These are phyloP conservation scores for Chaetomidium leptoderma DNA, from an alignment of 495 filamentous ascomycete species.

Conservation along the genomic window DNA sequence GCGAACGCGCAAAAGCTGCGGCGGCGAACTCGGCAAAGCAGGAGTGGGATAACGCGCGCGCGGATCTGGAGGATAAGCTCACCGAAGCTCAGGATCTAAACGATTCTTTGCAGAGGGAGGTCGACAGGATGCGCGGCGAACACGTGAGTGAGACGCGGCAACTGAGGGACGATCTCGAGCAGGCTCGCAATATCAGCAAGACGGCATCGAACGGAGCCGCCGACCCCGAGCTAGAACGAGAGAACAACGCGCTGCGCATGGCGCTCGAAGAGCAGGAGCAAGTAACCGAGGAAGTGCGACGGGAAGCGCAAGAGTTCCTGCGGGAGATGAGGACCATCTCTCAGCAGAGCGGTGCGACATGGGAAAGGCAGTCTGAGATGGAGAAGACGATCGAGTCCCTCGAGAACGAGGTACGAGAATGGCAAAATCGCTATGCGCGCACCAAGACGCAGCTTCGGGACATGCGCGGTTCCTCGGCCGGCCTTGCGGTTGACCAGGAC, in stretches of 20 bases:
- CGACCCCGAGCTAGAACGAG: slow-evolving; percentile 61
- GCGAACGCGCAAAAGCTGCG: slow-evolving; percentile 40
- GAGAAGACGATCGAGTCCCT: slow-evolving; percentile 66
- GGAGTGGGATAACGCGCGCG: slow-evolving; percentile 70
- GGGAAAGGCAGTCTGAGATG: slow-evolving; percentile 76
- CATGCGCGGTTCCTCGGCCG: slow-evolving; percentile 74
- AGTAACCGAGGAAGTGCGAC: slow-evolving; percentile 84
- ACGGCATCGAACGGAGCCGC: slow-evolving; percentile 23
- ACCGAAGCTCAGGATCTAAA: slow-evolving; percentile 72
- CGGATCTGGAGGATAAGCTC: slow-evolving; percentile 74
- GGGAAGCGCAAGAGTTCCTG: slow-evolving; percentile 77
- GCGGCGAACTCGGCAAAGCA: slow-evolving; percentile 54
- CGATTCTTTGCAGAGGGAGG: slow-evolving; percentile 67
- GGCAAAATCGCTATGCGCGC: slow-evolving; percentile 83
- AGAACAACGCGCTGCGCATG: slow-evolving; percentile 66
- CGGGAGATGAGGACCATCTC: slow-evolving; percentile 85
- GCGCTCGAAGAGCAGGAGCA: slow-evolving; percentile 70
- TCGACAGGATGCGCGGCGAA: slow-evolving; percentile 65
- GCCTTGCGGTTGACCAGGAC: slow-evolving; percentile 63
- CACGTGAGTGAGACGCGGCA: slow-evolving; percentile 61
- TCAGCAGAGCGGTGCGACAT: slow-evolving; percentile 67
- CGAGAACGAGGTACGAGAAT: slow-evolving; percentile 77
- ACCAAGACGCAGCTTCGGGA: slow-evolving; percentile 80
- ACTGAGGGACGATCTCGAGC: slow-evolving; percentile 59
- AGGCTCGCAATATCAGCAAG: slow-evolving; percentile 36